Percentiles rank a stretch among this genome's conserved stretches.
Evolutionary conservation across 352 stramenopile genomes (phyloP).

Genomic region (Elongisporangium senticosum): DNA sequence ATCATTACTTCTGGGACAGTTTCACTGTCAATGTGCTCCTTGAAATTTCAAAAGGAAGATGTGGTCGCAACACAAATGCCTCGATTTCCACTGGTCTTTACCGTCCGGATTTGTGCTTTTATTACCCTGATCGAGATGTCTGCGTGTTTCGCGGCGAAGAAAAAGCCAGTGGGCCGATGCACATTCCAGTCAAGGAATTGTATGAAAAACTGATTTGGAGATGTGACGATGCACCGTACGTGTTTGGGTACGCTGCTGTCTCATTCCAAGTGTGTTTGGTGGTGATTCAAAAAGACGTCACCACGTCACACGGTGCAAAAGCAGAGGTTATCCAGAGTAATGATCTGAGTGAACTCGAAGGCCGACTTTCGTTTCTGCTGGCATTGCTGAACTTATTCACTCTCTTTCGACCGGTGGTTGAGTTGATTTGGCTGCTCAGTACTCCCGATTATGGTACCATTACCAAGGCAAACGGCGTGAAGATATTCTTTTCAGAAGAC

Average conservation of each 20-base stretch:
- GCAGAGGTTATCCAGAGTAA: slow-evolving; percentile 17
- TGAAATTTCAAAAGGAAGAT: no score
- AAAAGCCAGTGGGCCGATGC: slow-evolving; percentile 48
- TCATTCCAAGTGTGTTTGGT: slow-evolving; percentile 15
- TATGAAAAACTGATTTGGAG: slow-evolving; percentile 18
- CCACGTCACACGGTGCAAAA: slow-evolving; percentile 9
- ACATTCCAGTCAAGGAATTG: slow-evolving; percentile 49
- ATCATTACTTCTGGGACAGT: no score
- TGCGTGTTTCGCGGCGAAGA: no score
- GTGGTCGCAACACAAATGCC: no score
- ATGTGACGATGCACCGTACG: slow-evolving; percentile 15
- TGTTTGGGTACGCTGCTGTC: slow-evolving; percentile 23
- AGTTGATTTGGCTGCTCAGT: no score
- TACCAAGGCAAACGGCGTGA: no score
- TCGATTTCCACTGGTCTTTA: no score
- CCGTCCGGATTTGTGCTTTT: no score
- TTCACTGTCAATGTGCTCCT: no score
- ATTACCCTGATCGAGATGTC: no score
- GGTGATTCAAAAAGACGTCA: slow-evolving; percentile 11
- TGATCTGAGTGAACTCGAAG: slow-evolving; percentile 11
- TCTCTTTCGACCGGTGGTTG: slow-evolving; percentile 7
- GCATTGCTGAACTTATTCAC: slow-evolving; percentile 22
- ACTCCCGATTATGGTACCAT: no score
- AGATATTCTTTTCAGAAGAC: no score
- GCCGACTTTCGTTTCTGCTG: slow-evolving; percentile 17